Base-by-base conservation (phyloP, 1,284 basidiomycete genomes). In the Peniophora sp. region DNA sequence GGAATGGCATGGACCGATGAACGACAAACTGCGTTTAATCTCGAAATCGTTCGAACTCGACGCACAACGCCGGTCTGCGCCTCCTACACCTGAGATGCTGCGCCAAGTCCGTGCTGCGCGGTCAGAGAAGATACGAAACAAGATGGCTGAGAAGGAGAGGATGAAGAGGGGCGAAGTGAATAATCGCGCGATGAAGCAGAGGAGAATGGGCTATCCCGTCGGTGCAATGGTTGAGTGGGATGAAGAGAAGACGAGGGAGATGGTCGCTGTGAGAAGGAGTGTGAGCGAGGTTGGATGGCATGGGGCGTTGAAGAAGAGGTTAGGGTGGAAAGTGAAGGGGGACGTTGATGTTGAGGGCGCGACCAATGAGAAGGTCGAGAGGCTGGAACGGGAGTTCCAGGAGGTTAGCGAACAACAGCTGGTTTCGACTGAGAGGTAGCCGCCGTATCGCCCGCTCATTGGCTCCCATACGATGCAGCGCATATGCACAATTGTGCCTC, bases 261-360 rank as follows among this genome's bases (percentile, higher is more conserved):
- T 49, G 49, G n/a, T 35, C 10, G 23, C 44, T 14, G 47, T 48
- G 3, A 68, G 81, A 48, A 58, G 63, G 18, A 69, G 70, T 39
- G 69, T 76, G 1, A 75, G 79, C 52, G 79, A 83, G 60, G 81
- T 77, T 0, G 85, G 86, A 14, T 87, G 84, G 60, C 73, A 80
- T 1, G 84, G 66, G 2, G 49, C 69, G 61, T 68, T 75, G 48
- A 82, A 83, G 64, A 64, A 62, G 54, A 66, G 61, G 57, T 58
- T 78, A 51, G 79, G 83, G 0, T 70, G 71, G 52, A 76, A 71
- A 58, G 54, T 83, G 56, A 67, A 66, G 55, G 68, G 69, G 0
- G 69, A 60, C 32, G 59, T 57, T 36, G 80, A 74, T 66, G 72
- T 67, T 58, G 77, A 81, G 50, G 63, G 69, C 24, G 68, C 70